Evolutionary conservation across 192 early-diverging fungal genomes (phyloP).

Genomic region (Spizellomyces punctatus): DNA sequence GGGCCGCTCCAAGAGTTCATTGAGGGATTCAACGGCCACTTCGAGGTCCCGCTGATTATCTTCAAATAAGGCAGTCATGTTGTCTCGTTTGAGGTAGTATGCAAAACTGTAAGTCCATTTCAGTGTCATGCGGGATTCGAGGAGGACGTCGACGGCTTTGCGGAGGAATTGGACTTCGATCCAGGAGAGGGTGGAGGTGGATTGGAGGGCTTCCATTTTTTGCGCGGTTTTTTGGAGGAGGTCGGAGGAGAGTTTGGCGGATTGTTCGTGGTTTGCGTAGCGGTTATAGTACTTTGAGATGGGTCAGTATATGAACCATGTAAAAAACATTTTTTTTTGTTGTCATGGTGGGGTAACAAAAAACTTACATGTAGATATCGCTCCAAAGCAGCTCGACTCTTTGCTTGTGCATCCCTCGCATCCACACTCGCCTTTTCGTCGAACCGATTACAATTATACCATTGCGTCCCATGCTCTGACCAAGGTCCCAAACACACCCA

Average conservation of each 20-base stretch:
- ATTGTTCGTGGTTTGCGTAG: slow-evolving; percentile 97
- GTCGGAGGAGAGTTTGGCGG: slow-evolving; percentile 80
- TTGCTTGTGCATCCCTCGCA: slow-evolving; percentile 84
- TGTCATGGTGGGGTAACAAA: too few relatives aligned
- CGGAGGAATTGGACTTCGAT: slow-evolving; percentile 98
- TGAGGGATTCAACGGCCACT: slow-evolving; percentile 94
- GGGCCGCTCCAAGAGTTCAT: slow-evolving; percentile 86
- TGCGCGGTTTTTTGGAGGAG: slow-evolving; percentile 83
- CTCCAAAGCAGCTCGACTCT: slow-evolving; percentile 84
- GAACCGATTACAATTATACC: slow-evolving; percentile 98
- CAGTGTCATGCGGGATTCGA: slow-evolving; percentile 86
- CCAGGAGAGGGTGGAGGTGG: slow-evolving; percentile 86
- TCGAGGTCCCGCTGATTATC: slow-evolving; percentile 99
- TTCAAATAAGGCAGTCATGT: slow-evolving; percentile 91
- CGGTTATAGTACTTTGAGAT: slow-evolving; percentile 86
- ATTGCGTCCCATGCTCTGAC: slow-evolving; percentile 93
- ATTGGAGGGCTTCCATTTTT: slow-evolving; percentile 97
- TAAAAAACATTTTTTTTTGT: too few relatives aligned
- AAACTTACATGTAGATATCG: slow-evolving; percentile 89
- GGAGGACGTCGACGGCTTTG: slow-evolving; percentile 86
- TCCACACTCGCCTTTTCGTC: slow-evolving; percentile 87
- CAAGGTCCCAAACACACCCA: slow-evolving; percentile 99
- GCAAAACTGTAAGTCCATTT: slow-evolving; percentile 99
- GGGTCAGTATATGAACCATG: too few relatives aligned
- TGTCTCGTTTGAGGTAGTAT: slow-evolving; percentile 85